Conservation (phyloP, 2,329 filamentous ascomycete genomes). For the Colletotrichum scovillei region DNA sequence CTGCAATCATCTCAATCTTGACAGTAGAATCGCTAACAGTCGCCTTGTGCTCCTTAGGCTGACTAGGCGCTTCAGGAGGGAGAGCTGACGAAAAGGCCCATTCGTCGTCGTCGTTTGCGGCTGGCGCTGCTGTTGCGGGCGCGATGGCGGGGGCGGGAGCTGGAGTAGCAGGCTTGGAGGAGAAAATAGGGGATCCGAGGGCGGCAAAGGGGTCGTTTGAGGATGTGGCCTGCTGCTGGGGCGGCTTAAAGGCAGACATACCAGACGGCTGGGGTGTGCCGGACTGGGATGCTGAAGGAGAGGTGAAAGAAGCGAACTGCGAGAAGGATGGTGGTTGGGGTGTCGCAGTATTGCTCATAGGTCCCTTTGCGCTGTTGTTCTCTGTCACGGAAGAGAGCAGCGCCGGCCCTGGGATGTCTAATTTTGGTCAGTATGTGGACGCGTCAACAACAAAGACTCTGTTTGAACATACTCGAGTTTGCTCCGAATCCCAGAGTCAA, state of each 20-base stretch:
- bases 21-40: slow-evolving; percentile 77
- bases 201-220: slow-evolving; percentile 58
- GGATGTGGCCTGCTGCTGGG: slow-evolving; percentile 53
- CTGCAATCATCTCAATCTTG: slow-evolving; percentile 79
- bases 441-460: background rate
- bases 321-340: slow-evolving; percentile 62
- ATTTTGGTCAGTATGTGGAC: slow-evolving; percentile 40
- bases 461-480: slow-evolving; percentile 68
- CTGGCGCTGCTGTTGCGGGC: slow-evolving; percentile 41
- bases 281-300: slow-evolving; percentile 62
- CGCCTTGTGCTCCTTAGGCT: slow-evolving; percentile 71
- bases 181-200: slow-evolving; percentile 52
- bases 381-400: slow-evolving; percentile 73
- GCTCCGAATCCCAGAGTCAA: slow-evolving; percentile 85
- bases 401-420: slow-evolving; percentile 73
- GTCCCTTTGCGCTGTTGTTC: slow-evolving; percentile 65
- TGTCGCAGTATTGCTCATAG: slow-evolving; percentile 41
- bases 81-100: slow-evolving; percentile 94
- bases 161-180: slow-evolving; percentile 50
- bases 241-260: slow-evolving; percentile 58
- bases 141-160: slow-evolving; percentile 40
- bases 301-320: slow-evolving; percentile 66
- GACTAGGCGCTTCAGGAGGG: slow-evolving; percentile 65
- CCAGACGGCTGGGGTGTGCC: slow-evolving; percentile 63
- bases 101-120: slow-evolving; percentile 80